Base-by-base conservation (phyloP, 345 rosid species). In the Mercurialis annua region DNA sequence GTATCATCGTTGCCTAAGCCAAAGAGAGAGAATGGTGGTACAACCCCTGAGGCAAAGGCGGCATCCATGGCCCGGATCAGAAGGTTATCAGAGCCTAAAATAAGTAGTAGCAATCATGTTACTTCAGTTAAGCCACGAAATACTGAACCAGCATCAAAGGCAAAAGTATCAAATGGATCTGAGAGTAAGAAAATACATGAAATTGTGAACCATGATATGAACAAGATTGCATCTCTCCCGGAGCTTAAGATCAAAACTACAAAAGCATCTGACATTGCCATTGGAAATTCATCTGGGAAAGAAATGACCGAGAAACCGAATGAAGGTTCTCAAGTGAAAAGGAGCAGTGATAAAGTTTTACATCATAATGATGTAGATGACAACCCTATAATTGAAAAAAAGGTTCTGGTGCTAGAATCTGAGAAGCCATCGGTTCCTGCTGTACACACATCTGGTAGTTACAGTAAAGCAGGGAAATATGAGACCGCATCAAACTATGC, bases 1-100 rank as follows among this genome's bases (percentile, higher is more conserved):
- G 82, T 82, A 15, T 79, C 94, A 65, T 83, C 89, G 6, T 73
- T 89, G 78, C 84, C 90, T 65, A 83, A 77, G 53, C 72, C 81
- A 50, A 87, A 85, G 81, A 86, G 83, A 75, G 86, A 86, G 67
- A 78, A 60, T 17, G 59, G 68, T 31, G 46, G 56, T 61, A 76
- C 52, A 38, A 79, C 82, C 36, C 81, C 85, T 23, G 88, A 86
- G 62, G 66, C 78, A 62, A 89, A 87, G 83, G 64, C 80, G 83
- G 64, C 80, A 68, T 83, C 88, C 36, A 76, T 80, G 83, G 74
- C 92, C 59, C 73, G 88, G 59, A 85, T 83, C 71, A 86, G 97
- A 80, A 80, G 98, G 68, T 80, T 90, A 64, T 92, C 98, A 40
- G 96, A 92, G 73, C 92, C 95, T 17, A 88, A 84, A 78, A 62